Base-by-base conservation (phyloP, 805 yeast species). In the Suhomyces canberraensis region DNA sequence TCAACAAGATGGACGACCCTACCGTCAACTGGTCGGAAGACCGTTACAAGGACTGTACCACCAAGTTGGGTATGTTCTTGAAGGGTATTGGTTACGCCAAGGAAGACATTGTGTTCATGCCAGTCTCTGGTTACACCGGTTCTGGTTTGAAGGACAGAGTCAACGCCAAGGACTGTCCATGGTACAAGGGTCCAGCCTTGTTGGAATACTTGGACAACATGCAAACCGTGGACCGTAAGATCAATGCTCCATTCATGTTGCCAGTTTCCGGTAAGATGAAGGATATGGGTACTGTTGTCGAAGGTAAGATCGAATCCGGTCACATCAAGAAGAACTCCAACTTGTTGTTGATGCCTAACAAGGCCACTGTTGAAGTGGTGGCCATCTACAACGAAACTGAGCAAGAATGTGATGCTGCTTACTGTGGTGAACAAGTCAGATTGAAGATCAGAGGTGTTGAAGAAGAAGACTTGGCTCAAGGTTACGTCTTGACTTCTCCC, bases 1-100 rank as follows among this genome's bases (percentile, higher is more conserved):
- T 91, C 51, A 93, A 93, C 74, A 93, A 93, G 78, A 91, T 93
- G 98, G 99, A 93, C 68, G 99, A 93, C 59, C 84, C 96, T 33
- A 93, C 98, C 33, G 99, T 93, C 31, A 66, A 64, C 46, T 93
- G 99, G 99, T 84, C 96, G 17, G 78, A 90, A 68, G 95, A 85
- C 59, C 84, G 99, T 67, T 93, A 87, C 64, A 88, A 86, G 51
- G 98, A 93, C 72, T 93, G 98, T 78, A 89, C 85, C 46, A 64
- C 79, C 50, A 93, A 91, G 66, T 71, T 95, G 48, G 78, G 79
- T 16, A 55, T 60, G 33, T 93, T 81, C 74, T 76, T 93, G 63
- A 87, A 78, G 60, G 91, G 89, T 53, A 82, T 87, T 56, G 98
- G 98, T 31, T 93, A 89, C 71, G 66, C 76, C 36, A 88, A 87